Base-by-base conservation (phyloP, 345 rosid species). In the Carallia pectinifolia region DNA sequence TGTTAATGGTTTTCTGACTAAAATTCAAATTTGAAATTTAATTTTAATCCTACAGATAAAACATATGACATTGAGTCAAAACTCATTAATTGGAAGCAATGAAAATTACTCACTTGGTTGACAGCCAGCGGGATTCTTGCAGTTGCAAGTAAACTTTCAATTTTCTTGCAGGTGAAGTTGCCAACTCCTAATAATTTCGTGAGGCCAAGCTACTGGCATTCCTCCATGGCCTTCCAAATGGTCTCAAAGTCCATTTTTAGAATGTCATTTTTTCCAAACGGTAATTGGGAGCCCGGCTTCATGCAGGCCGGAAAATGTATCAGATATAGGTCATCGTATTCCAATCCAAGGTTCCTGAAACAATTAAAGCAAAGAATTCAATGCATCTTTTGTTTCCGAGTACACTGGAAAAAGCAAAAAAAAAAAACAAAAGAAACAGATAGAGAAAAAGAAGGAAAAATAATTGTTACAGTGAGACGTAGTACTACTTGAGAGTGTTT, bases 151-250 rank as follows among this genome's bases (percentile, higher is more conserved):
- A 86, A 38, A 30, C 15, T 61, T 27, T 73, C 85, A 12, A 23
- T 23, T 23, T 23, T 23, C 23, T 23, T 23, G 23, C 23, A 23
- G 23, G 0, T 23, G 23, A 23, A 23, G 23, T 23, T 23, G 23
- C 23, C 23, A 23, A 23, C 23, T 23, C 23, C 23, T 23, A 23
- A 23, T 23, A 23, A 23, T 23, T 23, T 23, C 23, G 23, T 23
- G 23, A 23, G 23, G 23, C 23, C 23, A 23, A 80, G 64, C 27
- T 2, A 63, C 29, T 68, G 61, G 17, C 86, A 77, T 59, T 81
- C 84, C 47, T 86, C 86, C 82, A 82, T 84, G 58, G 80, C 82
- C 70, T 69, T 71, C 86, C 86, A 82, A 30, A 76, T 74, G 12
- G 72, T 40, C 40, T 60, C 66, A 1, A 71, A 50, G 56, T 83